Evolutionary conservation across 345 rosid genomes (phyloP), one percentile per base, ranked within the genome.

Genomic region (Aegle marmelos): DNA sequence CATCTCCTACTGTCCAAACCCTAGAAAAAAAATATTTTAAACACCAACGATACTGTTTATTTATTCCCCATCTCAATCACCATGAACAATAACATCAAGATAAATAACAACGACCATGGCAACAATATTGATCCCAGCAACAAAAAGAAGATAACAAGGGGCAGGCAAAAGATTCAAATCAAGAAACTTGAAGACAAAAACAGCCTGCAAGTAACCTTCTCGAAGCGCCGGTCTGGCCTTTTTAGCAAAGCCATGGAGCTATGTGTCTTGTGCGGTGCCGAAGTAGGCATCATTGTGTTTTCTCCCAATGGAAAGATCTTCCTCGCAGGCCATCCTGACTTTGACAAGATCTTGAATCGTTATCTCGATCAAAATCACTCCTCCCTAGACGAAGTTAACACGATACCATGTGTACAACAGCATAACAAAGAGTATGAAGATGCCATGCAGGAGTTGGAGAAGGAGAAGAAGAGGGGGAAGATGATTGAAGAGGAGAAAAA

Each of bases 191-290:
- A 76, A 39, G 65, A 72, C 57, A 64, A 72, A 19, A 76, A 24
- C 73, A 68, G 57, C 37, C 24, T 62, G 41, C 80, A 76, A 67
- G 83, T 83, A 1, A 76, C 80, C 7, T 83, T 79, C 78, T 83
- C 83, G 1, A 79, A 83, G 58, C 83, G 83, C 22, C 76, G 78
- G 5, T 21, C 16, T 0, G 86, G 89, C n/a, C 76, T 84, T 22
- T 72, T 82, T 77, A 87, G 79, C 75, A 87, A 85, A 66, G 89
- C 86, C 0, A 77, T 79, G 45, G 89, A 81, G 72, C 80, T 83
- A 2, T 74, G 83, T 56, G 75, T 81, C 17, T 65, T 87, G 4
- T 82, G 85, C 4, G 89, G 86, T 1, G 83, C 75, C 0, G 72
- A 84, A 24, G 78, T 84, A 3, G 87, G 83, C 9, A 21, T 84